phyloP scores from a whole-genome alignment of 2,329 filamentous ascomycete genomes.

The Didymosphaeria variabile region DNA sequence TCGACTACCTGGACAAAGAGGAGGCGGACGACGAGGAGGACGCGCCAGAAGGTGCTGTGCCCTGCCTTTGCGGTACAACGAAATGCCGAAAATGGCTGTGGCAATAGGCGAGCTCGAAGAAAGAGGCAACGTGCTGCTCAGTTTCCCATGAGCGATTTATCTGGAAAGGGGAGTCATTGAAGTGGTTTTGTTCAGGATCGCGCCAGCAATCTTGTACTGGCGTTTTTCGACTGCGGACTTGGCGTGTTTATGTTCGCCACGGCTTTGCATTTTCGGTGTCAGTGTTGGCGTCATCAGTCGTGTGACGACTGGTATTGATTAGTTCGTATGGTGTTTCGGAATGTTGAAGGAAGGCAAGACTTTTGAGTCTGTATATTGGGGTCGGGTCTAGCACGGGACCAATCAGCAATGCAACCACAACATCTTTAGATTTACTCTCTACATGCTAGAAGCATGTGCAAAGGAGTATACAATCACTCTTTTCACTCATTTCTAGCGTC shows the following conservation, averaged over 20 bases:
- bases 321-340: no score
- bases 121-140: not conserved
- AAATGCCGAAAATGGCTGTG: slow-evolving; percentile 77
- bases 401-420: no score
- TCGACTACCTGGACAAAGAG: slow-evolving; percentile 78
- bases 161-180: not conserved
- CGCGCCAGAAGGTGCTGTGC: slow-evolving; percentile 51
- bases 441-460: not conserved
- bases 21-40: slow-evolving; percentile 46
- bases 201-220: not conserved
- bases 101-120: slow-evolving; percentile 37
- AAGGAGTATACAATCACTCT: not conserved
- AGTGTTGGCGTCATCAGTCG: no score
- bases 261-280: no score
- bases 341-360: no score
- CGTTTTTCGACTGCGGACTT: no score
- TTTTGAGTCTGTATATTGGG: not conserved
- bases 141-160: not conserved
- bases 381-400: not conserved
- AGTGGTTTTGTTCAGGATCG: not conserved
- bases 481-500: no score
- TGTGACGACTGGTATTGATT: no score
- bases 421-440: not conserved
- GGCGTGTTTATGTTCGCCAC: no score
- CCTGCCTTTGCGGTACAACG: slow-evolving; percentile 66